Evolutionary conservation across 805 yeast genomes (phyloP), one percentile per base, ranked within the genome.

Genomic region (Cyberlindnera japonica): DNA sequence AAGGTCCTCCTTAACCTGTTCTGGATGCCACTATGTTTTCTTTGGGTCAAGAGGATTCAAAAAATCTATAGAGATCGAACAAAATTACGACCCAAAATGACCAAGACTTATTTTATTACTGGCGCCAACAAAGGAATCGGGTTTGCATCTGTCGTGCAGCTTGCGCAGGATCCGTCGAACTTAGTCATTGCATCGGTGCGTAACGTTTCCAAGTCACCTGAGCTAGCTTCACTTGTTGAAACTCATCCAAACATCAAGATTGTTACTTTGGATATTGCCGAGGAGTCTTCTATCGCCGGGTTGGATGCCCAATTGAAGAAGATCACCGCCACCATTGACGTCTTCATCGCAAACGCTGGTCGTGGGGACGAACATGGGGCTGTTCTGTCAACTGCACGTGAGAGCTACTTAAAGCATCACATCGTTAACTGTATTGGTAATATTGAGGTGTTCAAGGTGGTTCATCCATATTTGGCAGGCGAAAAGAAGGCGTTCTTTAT

Each of bases 401-500:
- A 35, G 6, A 4, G 16, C 11, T 39, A 31, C 28, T 4, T 40
- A 3, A 29, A 37, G 9, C 45, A 42, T 17, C 39, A 33, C 20
- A 16, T 2, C 3, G 32, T 38, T 14, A 45, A 45, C 22, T 17
- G 34, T 1, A 9, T 42, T n/a, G 49, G 44, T 31, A 33, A 44
- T 13, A 16, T 42, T 5, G 35, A 38, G 14, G 16, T 24, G 13
- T 21, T 40, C 10, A 35, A 37, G n/a, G 28, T 15, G 2, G 39
- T 45, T 13, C 42, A 42, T 23, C 49, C 51, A 12, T 48, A 48
- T 16, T 44, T 58, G 19, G 16, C 36, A 12, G 38, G 43, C 20
- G 18, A 46, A 9, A 57, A 54, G 43, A 46, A 60, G 40, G 36
- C 62, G 15, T 41, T 58, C 14, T 59, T 60, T 38, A 35, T 59